Base-by-base conservation (phyloP, 768 basidiomycete species). In the Boletus bicolor region DNA sequence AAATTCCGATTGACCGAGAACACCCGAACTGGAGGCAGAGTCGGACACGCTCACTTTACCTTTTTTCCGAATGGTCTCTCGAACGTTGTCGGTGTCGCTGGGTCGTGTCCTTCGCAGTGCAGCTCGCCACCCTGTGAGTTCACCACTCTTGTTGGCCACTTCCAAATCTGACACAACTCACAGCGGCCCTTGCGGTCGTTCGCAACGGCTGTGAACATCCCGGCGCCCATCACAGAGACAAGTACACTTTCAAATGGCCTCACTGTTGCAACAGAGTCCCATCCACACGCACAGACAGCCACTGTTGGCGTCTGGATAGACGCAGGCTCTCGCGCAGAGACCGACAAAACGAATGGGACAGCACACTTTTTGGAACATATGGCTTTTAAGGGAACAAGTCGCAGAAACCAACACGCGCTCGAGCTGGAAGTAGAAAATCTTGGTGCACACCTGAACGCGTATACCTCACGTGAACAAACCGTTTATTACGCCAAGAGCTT, bases 281-380 rank as follows among this genome's bases (percentile, higher is more conserved):
- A 93, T 57, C 82, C 91, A 5, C 87, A 91, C 71, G 88, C 93
- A 5, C 90, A 95, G 75, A 98, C 97, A 0, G 94, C 95, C 7
- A 99, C 96, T n/a, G 93, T 98, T 36, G 97, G 97, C 59, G 89
- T 98, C 57, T 99, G 94, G 94, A 96, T 99, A 66, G 96, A 98
- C 71, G 96, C 97, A 55, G 97, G 97, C 61, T 94, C 92, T 60
- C 84, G 97, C 53, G 95, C 94, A 56, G 97, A 99, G 82, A 96
- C 90, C 45, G 88, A 93, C 76, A 84, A 85, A 75, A 96, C 92
- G 38, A 95, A 89, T 64, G 97, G 97, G 49, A 94, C 93, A 10
- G 97, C 97, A 44, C 97, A 98, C 77, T 99, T 99, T 81, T 84
- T 98, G 57, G 97, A 99, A 74, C 93, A 95, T 68, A 93, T 96